Evolutionary conservation across 2,329 filamentous ascomycete species (phyloP), one percentile per base, ranked within the genome.

Genomic region (Ceratocystis papillata): DNA sequence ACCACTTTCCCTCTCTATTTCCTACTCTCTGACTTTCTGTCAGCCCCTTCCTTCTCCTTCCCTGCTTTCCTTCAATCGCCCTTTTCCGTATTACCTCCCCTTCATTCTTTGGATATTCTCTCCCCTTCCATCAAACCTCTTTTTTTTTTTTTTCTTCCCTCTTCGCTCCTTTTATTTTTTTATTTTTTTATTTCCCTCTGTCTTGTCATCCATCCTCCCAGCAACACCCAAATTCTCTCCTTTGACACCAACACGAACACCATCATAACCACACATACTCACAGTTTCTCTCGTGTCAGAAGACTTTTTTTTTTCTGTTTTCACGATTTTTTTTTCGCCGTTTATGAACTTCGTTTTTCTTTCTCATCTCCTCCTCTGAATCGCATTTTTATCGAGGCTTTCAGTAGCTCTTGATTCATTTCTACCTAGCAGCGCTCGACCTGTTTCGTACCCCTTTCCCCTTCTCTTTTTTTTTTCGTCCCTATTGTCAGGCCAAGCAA

Each of bases 91-190:
- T 61, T 59, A 57, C 59, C 55, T 57, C 59, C 45, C 61, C 62
- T 59, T 60, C 62, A 57, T 67, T 62, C 61, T 63, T 59, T 59
- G 60, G 37, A 63, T 60, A 59, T 67, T 67, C 63, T 67, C 60
- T 67, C 60, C 50, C 64, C 59, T 65, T 64, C 64, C 63, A 65
- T 66, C 64, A 68, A 68, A 68, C 67, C 67, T 66, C 67, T 62
- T 64, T 66, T 68, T 65, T 65, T 65, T 64, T 46, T 53, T 64
- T 46, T 37, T 60, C 45, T 64, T 57, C 61, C n/a, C 61, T 45
- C 17, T 63, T 63, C 61, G 50, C 44, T 33, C 46, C 41, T 46
- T 63, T 62, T 33, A 30, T 33, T 63, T 46, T 63, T 20, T 37
- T 12, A 10, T 37, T 37, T 37, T 37, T 37, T 37, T 37, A 37